Evolutionary conservation across 495 filamentous ascomycete species (phyloP).

Genomic region (Hypomontagnella monticulosa): DNA sequence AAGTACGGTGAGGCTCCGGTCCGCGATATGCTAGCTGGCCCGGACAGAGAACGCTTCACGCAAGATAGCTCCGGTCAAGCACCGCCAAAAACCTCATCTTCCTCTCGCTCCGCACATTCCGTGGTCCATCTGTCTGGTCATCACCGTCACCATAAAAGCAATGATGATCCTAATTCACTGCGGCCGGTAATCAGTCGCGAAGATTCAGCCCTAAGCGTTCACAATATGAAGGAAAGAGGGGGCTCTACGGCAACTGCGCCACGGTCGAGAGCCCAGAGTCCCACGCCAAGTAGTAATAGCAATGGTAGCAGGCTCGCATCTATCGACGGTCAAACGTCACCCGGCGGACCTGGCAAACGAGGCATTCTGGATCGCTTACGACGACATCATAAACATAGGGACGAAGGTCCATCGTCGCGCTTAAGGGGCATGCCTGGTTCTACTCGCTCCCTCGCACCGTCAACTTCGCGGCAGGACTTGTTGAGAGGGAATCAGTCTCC

Average conservation of each 20-base stretch:
- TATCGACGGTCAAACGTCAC: slow-evolving; percentile 67
- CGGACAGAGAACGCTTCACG: slow-evolving; percentile 72
- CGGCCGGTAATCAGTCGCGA: slow-evolving; percentile 75
- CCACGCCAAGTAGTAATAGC: slow-evolving; percentile 75
- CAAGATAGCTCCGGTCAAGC: slow-evolving; percentile 53
- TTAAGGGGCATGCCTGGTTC: slow-evolving; percentile 67
- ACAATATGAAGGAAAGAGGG: slow-evolving; percentile 55
- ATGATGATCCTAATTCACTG: slow-evolving; percentile 72
- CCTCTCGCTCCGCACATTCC: slow-evolving; percentile 62
- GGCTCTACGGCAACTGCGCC: slow-evolving; percentile 54
- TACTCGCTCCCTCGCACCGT: slow-evolving; percentile 61
- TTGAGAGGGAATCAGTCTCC: slow-evolving; percentile 54
- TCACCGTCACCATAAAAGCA: slow-evolving; percentile 79
- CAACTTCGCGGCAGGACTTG: slow-evolving; percentile 61
- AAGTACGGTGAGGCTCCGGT: slow-evolving; percentile 86
- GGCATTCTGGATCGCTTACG: slow-evolving; percentile 73
- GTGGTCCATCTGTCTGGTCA: slow-evolving; percentile 67
- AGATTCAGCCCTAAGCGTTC: slow-evolving; percentile 67
- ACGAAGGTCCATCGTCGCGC: slow-evolving; percentile 56
- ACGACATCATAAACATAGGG: slow-evolving; percentile 67
- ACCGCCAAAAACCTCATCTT: slow-evolving; percentile 61
- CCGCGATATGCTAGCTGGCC: slow-evolving; percentile 73
- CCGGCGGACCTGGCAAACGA: slow-evolving; percentile 67
- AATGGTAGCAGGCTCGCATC: slow-evolving; percentile 56
- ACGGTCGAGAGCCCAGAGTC: slow-evolving; percentile 73